These are phyloP conservation scores for Aspergillus terreus DNA, from an alignment of 2,329 filamentous ascomycete species.

Conservation along the genomic window DNA sequence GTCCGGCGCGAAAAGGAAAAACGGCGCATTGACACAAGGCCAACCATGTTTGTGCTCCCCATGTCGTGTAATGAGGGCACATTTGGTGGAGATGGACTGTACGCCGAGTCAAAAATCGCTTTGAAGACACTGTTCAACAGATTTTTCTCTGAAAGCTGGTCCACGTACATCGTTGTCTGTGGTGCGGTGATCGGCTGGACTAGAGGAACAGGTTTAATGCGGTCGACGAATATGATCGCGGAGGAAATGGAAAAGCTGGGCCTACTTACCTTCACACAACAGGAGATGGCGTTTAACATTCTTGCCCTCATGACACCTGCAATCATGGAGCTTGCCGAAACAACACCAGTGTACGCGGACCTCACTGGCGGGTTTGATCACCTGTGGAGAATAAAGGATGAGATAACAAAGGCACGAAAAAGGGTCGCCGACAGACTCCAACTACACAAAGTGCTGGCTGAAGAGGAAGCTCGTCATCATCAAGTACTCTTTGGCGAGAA, in stretches of 20 bases:
- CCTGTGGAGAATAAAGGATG: conserved; percentile 24
- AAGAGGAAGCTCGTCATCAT: conserved; percentile 16
- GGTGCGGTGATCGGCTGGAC: conserved; percentile 47
- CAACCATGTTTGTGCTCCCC: conserved; percentile 40
- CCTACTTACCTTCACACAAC: conserved; percentile 38
- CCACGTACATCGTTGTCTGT: conserved; percentile 35
- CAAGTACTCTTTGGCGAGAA: not conserved
- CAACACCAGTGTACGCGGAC: conserved; percentile 37
- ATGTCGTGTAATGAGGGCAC: conserved; percentile 45
- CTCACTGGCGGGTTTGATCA: conserved; percentile 35
- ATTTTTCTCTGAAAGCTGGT: conserved; percentile 18
- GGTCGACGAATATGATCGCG: conserved; percentile 39
- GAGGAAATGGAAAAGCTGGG: conserved; percentile 35
- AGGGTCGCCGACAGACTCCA: conserved; percentile 14
- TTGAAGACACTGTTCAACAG: conserved; percentile 18
- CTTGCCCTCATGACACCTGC: conserved; percentile 30
- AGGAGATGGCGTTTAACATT: conserved; percentile 43
- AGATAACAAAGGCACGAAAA: conserved; percentile 19
- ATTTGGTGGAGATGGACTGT: conserved; percentile 44
- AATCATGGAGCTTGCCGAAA: conserved; percentile 28
- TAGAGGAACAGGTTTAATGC: conserved; percentile 44
- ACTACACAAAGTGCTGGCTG: conserved; percentile 19
- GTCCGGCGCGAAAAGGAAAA: conserved; percentile 20
- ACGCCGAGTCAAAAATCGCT: conserved; percentile 45
- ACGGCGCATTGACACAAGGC: conserved; percentile 24